Evolutionary conservation across 805 yeast species (phyloP), one percentile per base, ranked within the genome.

Genomic region (Grigorovia transvaalensis): DNA sequence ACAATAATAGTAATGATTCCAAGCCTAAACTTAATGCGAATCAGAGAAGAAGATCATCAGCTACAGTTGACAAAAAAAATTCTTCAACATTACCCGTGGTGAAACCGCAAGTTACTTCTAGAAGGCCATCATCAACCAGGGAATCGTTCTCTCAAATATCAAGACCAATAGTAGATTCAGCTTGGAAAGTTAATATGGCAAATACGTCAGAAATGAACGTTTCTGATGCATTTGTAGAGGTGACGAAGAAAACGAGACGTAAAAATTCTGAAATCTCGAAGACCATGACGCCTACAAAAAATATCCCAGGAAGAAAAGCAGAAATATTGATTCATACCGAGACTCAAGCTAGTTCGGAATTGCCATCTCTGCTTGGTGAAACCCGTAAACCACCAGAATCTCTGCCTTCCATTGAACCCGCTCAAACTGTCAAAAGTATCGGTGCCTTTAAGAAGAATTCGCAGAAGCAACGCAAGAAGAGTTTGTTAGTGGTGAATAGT

Each of bases 381-480:
- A 5, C 45, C 9, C 19, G 40, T 2, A 27, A 19, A 41, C 15
- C 45, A 15, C 20, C 27, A 8, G 44, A 12, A 3, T 18, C 47
- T 3, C 30, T 9, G 7, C 12, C 9, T 38, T 11, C 33, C 19
- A 12, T 19, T 6, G 41, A 38, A 35, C n/a, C n/a, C 1, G 20
- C 18, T 15, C 20, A 15, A 3, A 50, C 43, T 27, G 42, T 48
- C 19, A 62, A 58, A 42, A 48, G 56, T 9, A 50, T 47, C 6
- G 59, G 56, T 12, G 23, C 57, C 13, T 61, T 64, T 47, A 65
- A 61, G 51, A 65, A 65, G 44, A 49, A 55, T 44, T 55, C 65
- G 11, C 69, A 65, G 46, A 65, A 61, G 44, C 61, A 64, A 50
- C 59, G 68, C 38, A 56, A 53, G 41, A 57, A 60, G 41, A 50